Base-by-base conservation (phyloP, 202 grass and related monocot species). In the Dendrocalamus latiflorus region DNA sequence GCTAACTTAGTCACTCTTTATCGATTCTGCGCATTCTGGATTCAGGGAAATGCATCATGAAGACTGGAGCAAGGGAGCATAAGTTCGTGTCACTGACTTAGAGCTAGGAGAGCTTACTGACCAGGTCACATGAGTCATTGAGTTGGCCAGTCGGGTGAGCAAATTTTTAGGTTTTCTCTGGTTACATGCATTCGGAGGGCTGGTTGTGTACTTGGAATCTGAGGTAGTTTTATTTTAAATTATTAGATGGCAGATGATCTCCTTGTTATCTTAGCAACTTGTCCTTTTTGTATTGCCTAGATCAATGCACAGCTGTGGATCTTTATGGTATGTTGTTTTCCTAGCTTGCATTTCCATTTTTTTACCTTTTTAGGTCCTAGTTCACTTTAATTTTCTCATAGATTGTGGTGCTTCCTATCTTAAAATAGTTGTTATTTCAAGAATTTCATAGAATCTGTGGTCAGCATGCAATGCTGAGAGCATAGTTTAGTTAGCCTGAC, bases 71-170 rank as follows among this genome's bases (percentile, higher is more conserved):
- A 90, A 70, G 38, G 79, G 75, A 90, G 47, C 69, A 63, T 80
- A 74, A 86, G 70, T 84, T 75, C 10, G 68, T 48, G 53, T 64
- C 70, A 74, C 80, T 86, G 84, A 90, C 68, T 39, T 90, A 90
- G 84, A 90, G 51, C 70, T 90, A 90, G 80, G 84, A 90, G 20
- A 51, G 64, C 69, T 80, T 63, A 70, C 75, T 80, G 80, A 70
- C 80, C 53, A n/a, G n/a, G n/a, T n/a, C n/a, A n/a, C n/a, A n/a
- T n/a, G n/a, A n/a, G n/a, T n/a, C n/a, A n/a, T n/a, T 69, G 79
- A 79, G 84, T 82, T 79, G 84, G 80, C 61, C 78, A 83, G 80
- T 83, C 17, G 75, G 49, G 54, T 83, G 88, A 80, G 88, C 57
- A 65, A 57, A 76, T 39, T 70, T 75, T 79, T 84, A 87, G 80